Conservation (phyloP, 768 basidiomycete species). For the Terana coerulea region DNA sequence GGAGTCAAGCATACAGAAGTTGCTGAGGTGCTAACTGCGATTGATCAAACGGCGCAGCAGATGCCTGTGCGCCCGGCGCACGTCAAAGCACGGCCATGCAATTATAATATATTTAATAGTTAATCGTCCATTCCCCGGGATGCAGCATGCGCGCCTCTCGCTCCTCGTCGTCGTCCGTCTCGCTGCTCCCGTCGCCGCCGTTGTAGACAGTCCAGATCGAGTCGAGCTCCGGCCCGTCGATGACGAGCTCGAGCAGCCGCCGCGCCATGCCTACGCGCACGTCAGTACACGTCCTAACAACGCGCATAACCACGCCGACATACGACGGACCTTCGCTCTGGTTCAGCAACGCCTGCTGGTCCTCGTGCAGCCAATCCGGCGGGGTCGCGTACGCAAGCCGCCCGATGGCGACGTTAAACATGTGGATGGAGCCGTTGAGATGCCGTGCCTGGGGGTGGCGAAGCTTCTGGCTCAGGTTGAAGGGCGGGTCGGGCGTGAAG, state of each 20-base stretch:
- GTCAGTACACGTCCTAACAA: neutral
- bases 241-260: constrained; percentile 27
- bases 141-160: constrained; percentile 12
- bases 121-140: constrained; percentile 3
- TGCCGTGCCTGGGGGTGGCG: constrained; percentile 48
- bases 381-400: constrained; percentile 61
- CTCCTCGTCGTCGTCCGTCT: constrained; percentile 15
- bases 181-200: constrained; percentile 6
- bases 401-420: constrained; percentile 75
- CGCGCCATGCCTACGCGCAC: constrained; percentile 22
- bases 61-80: too few relatives aligned
- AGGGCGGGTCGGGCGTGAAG: constrained; percentile 38
- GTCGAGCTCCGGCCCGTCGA: constrained; percentile 29
- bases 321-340: constrained; percentile 19
- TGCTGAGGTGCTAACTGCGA: too few relatives aligned
- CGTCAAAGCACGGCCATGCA: neutral
- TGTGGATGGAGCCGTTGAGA: constrained; percentile 61
- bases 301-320: neutral
- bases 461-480: constrained; percentile 57
- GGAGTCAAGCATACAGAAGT: too few relatives aligned
- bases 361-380: constrained; percentile 20
- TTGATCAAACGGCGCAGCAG: too few relatives aligned
- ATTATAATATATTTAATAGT: neutral
- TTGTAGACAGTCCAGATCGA: constrained; percentile 29
- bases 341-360: constrained; percentile 19